Conservation (phyloP, 352 stramenopile species). For the Thalassiosira mediterranea region DNA sequence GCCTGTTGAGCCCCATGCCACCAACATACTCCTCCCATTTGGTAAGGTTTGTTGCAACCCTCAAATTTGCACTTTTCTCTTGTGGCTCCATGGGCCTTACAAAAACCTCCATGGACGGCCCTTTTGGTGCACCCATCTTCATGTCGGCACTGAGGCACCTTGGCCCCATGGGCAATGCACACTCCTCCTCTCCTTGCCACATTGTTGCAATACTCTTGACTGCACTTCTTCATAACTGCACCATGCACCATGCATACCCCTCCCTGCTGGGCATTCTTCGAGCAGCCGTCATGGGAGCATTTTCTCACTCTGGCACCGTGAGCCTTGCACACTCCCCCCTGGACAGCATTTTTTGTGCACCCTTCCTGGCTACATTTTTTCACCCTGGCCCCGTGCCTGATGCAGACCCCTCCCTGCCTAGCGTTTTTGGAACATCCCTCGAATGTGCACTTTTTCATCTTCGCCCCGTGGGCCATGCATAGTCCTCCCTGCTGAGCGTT, state of each 20-base stretch:
- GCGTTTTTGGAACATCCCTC: slow-evolving; percentile 5
- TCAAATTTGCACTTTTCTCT: too few species aligned
- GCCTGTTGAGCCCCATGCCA: too few species aligned
- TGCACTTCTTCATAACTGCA: slow-evolving; percentile 30
- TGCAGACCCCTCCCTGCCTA: slow-evolving; percentile 5
- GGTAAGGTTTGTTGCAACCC: too few species aligned
- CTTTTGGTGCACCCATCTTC: slow-evolving; percentile 2
- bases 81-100: too few species aligned
- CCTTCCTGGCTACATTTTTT: slow-evolving; percentile 3
- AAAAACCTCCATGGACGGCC: neutral
- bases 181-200: slow-evolving; percentile 63
- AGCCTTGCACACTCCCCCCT: slow-evolving; percentile 4
- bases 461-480: too few species aligned
- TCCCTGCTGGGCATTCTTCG: slow-evolving; percentile 10
- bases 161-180: slow-evolving; percentile 69
- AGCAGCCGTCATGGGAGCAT: slow-evolving; percentile 4
- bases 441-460: slow-evolving; percentile 1
- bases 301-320: slow-evolving; percentile 15
- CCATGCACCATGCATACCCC: slow-evolving; percentile 19
- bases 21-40: too few species aligned
- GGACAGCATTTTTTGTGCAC: slow-evolving; percentile 18
- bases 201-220: slow-evolving; percentile 49
- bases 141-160: neutral
- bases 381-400: slow-evolving; percentile 14
- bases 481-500: slow-evolving; percentile 1